Evolutionary conservation across 306 rosid species (phyloP), one percentile per base, ranked within the genome.

Genomic region (Hippophae rhamnoides): DNA sequence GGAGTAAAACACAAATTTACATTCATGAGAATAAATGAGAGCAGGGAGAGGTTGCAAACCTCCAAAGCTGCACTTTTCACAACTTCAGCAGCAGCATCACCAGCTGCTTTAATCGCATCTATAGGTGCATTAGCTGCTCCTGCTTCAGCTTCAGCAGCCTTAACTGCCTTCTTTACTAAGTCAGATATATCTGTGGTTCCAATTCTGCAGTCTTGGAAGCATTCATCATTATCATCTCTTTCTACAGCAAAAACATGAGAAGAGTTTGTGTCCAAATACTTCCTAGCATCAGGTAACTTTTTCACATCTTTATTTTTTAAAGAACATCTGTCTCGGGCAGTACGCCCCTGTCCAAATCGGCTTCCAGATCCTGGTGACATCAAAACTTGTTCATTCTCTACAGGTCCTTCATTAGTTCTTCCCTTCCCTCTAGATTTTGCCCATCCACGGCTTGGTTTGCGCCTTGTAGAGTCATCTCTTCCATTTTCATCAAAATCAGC

Each of bases 21-120:
- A 5, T 7, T 61, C 14, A 12, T 43, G 43, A 11, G 5, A 41
- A 47, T 6, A 23, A 5, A 48, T 40, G 43, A 7, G 38, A 57
- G 47, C 26, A 13, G 31, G 14, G 60, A 52, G 0, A 50, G 7
- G 9, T 12, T 6, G 31, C 65, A 60, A 69, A 93, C 99, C 88
- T 93, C 97, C 26, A 77, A 79, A 82, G 99, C 95, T 31, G 94
- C 94, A 84, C 84, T 79, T 81, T 84, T 93, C 70, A 93, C 99
- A 61, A 80, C 85, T 73, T 93, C 99, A 5, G 90, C 99, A 64
- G 97, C 99, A 68, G 94, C 89, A 78, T 86, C 99, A 56, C 95
- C 97, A 45, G 95, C 99, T 57, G 94, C 95, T 74, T 81, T 88
- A 26, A 89, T 78, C 48, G 99, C 99, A 70, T 93, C 99, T 60